Percentiles rank a stretch among this genome's conserved stretches.
phyloP scores from a whole-genome alignment of 1,284 basidiomycete genomes.

The Malassezia equina region DNA sequence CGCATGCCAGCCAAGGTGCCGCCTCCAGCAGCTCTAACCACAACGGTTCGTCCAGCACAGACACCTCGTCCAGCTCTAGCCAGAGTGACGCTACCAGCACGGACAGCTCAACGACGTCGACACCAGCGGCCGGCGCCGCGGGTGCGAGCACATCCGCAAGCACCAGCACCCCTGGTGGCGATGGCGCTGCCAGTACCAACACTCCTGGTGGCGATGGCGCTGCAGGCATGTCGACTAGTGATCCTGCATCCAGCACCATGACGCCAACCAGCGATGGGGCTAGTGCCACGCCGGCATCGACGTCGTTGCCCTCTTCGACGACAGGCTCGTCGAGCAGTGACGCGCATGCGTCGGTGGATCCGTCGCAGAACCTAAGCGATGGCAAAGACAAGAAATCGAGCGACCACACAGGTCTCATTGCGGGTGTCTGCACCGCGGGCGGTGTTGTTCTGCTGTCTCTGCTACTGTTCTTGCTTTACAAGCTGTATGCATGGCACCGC shows the following conservation, averaged over 20 bases:
- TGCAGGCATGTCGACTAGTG: background rate
- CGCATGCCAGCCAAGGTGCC: background rate
- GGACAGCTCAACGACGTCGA: background rate
- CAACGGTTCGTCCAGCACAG: background rate
- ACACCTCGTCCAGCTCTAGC: too few relatives aligned
- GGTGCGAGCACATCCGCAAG: background rate
- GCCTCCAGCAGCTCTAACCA: background rate
- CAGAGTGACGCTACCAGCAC: background rate
- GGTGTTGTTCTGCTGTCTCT: slow-evolving; percentile 34
- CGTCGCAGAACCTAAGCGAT: slow-evolving; percentile 1
- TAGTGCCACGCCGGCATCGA: background rate
- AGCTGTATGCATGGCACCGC: slow-evolving; percentile 32
- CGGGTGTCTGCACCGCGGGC: slow-evolving; percentile 38
- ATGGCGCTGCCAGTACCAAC: background rate
- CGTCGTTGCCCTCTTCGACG: background rate
- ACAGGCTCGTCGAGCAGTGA: background rate
- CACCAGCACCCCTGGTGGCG: background rate
- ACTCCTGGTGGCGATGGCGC: background rate
- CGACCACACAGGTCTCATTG: slow-evolving; percentile 35
- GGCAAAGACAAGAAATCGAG: background rate
- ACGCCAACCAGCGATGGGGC: background rate
- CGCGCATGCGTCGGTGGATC: background rate
- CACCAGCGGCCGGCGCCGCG: background rate
- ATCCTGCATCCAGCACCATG: too few relatives aligned
- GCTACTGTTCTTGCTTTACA: slow-evolving; percentile 35